These are phyloP conservation scores for Saccharomyces mikatae DNA, from an alignment of 805 yeast genomes.

Conservation along the genomic window DNA sequence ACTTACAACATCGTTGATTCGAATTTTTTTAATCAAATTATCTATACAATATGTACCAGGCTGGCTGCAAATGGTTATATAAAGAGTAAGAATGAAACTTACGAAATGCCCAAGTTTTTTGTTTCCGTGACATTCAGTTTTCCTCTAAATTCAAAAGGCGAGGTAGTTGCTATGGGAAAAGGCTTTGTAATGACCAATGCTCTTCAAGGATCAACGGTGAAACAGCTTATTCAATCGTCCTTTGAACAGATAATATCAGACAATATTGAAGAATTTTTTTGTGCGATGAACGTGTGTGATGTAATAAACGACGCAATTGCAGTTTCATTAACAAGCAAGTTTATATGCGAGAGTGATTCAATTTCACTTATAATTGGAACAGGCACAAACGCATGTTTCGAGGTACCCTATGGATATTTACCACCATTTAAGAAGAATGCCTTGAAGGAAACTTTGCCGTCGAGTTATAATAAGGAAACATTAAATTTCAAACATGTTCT, in stretches of 20 bases:
- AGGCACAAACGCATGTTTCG: constrained; percentile 50
- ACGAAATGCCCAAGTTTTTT: background rate
- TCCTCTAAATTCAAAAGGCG: constrained; percentile 23
- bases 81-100: background rate
- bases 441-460: background rate
- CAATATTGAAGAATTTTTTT: constrained; percentile 2
- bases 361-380: constrained; percentile 63
- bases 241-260: constrained; percentile 15
- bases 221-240: constrained; percentile 33
- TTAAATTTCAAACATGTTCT: constrained; percentile 5
- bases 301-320: constrained; percentile 62
- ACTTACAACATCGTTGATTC: constrained; percentile 11
- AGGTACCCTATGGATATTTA: constrained; percentile 12
- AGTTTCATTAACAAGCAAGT: constrained; percentile 46
- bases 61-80: constrained; percentile 1
- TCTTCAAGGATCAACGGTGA: constrained; percentile 36
- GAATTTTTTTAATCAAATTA: constrained; percentile 14
- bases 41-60: constrained; percentile 12
- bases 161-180: constrained; percentile 49
- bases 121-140: constrained; percentile 31
- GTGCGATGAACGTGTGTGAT: constrained; percentile 34
- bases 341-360: constrained; percentile 21
- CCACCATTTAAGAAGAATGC: constrained; percentile 9
- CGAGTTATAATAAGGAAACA: background rate
- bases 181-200: constrained; percentile 45